Base-by-base conservation (phyloP, 176 grass and related monocot species). In the Dendrocalamus sinicus region DNA sequence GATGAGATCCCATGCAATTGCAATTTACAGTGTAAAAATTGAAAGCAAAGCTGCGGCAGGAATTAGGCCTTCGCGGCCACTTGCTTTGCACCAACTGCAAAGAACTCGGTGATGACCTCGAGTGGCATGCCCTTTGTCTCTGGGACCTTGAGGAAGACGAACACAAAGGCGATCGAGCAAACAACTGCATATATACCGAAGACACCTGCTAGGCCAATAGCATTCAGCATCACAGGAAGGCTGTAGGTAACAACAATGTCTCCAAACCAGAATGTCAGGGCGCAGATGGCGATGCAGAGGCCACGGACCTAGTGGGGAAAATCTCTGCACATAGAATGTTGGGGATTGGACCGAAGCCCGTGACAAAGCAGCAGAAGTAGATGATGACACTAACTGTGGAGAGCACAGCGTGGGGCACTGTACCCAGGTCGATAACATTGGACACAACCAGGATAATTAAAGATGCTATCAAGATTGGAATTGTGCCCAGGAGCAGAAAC, bases 71-170 rank as follows among this genome's bases (percentile, higher is more conserved):
- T 92, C 3, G 84, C 60, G 22, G 67, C 83, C 79, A 28, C 65
- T 82, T 89, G 82, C 84, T 81, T 89, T 9, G 89, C 76, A 28
- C 92, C 95, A 65, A 97, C 86, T 0, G 92, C 84, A 44, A 97
- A 97, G 82, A 97, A 97, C 70, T 97, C 95, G 1, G 90, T 89
- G 66, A 97, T 97, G 60, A 97, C 92, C 82, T 97, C 95, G 7
- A 97, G 95, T 6, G 95, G 95, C 95, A 97, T 97, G 52, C 95
- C 92, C 57, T 94, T 97, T 1, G 95, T 97, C 80, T 97, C 95
- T 1, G 95, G 95, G 20, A 97, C 95, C 87, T 93, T 94, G 44
- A 95, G 65, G 76, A 73, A 97, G 64, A 97, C 95, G 17, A 97
- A 97, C 63, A 92, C 86, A 23, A 97, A 85, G 54, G 95, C 79